Conservation (phyloP, 768 basidiomycete species). For the Exsudoporus frostii region DNA sequence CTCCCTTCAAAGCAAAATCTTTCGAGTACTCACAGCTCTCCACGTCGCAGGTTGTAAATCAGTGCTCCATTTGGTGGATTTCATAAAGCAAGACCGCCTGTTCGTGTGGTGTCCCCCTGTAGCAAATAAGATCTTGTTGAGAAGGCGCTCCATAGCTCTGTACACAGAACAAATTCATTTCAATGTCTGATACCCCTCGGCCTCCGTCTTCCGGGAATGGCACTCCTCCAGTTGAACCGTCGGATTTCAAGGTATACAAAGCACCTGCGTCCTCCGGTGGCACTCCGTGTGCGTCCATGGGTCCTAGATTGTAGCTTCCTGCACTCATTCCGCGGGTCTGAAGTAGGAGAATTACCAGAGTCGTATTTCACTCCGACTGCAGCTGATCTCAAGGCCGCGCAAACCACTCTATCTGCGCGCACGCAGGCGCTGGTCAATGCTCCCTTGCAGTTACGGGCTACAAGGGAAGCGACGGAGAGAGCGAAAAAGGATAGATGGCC, state of each 20-base stretch:
- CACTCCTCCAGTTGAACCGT: constrained; percentile 2
- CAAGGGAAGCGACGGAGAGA: constrained; percentile 59
- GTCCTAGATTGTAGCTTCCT: neutral
- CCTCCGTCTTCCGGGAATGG: neutral
- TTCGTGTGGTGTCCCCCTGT: constrained; percentile 12
- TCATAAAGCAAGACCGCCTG: neutral
- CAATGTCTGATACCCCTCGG: constrained; percentile 27
- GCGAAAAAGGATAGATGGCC: constrained; percentile 70
- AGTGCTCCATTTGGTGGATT: neutral
- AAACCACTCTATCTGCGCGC: constrained; percentile 57
- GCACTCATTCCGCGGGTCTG: constrained; percentile 3
- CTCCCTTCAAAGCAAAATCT: neutral
- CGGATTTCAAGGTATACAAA: constrained; percentile 49
- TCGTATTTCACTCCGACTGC: constrained; percentile 71
- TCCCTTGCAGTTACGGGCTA: constrained; percentile 63
- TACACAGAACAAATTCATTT: constrained; percentile 9
- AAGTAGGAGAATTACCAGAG: constrained; percentile 58
- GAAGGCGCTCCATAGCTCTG: constrained; percentile 12
- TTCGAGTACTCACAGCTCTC: constrained; percentile 4
- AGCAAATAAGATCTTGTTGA: constrained; percentile 16
- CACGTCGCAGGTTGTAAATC: neutral
- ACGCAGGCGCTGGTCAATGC: constrained; percentile 64
- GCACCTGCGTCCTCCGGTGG: constrained; percentile 35
- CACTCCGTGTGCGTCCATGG: constrained; percentile 33
- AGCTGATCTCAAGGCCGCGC: constrained; percentile 67